phyloP scores from a whole-genome alignment of 2,329 filamentous ascomycete species.

The Ceratocystis harringtonii region DNA sequence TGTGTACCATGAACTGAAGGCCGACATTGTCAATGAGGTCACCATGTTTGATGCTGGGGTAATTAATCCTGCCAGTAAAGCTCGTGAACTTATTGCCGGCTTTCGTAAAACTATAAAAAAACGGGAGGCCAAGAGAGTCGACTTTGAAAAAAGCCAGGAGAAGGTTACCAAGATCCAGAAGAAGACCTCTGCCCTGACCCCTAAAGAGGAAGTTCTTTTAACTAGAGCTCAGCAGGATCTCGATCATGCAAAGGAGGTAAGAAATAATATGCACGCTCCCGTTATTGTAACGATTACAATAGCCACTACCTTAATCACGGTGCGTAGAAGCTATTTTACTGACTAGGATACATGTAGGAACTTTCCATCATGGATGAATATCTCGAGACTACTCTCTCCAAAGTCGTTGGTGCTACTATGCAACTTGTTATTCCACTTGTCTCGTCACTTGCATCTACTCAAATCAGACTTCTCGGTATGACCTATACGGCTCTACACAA shows the following conservation, averaged over 20 bases:
- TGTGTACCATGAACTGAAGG: constrained; percentile 54
- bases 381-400: constrained; percentile 55
- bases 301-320: not conserved
- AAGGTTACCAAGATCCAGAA: constrained; percentile 53
- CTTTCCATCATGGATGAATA: constrained; percentile 64
- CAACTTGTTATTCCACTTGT: constrained; percentile 60
- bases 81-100: constrained; percentile 52
- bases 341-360: constrained; percentile 31
- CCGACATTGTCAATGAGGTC: constrained; percentile 57
- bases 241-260: constrained; percentile 46
- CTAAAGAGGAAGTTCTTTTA: constrained; percentile 58
- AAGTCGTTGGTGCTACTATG: constrained; percentile 54
- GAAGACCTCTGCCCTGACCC: constrained; percentile 51
- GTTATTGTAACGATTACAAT: not conserved
- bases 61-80: constrained; percentile 53
- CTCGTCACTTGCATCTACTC: constrained; percentile 55
- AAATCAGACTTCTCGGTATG: constrained; percentile 61
- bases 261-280: constrained; percentile 16
- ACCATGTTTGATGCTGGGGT: constrained; percentile 54
- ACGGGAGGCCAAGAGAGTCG: constrained; percentile 64
- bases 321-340: not conserved
- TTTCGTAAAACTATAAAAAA: constrained; percentile 76
- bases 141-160: constrained; percentile 64
- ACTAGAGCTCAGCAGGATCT: constrained; percentile 59
- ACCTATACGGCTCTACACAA: constrained; percentile 64